Percentiles rank a stretch among this genome's conserved stretches.
phyloP scores from a whole-genome alignment of 768 basidiomycete genomes.

The Amyloporia xantha region DNA sequence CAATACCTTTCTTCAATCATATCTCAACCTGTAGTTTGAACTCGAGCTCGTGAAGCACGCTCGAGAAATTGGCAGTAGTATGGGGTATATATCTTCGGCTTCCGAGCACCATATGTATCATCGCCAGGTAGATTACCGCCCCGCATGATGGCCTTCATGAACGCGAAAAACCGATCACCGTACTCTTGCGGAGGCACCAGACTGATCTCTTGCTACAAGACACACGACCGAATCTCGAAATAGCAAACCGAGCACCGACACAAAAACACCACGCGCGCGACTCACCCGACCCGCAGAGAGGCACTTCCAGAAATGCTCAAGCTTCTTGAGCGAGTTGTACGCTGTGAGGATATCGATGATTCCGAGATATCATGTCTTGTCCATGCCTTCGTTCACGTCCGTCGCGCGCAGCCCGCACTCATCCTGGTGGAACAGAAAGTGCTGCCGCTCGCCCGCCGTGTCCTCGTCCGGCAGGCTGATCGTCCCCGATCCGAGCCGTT shows the following conservation, averaged over 20 bases:
- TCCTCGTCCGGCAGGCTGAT: slow-evolving; percentile 59
- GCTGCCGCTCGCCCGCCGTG: slow-evolving; percentile 49
- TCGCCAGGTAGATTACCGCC: slow-evolving; percentile 46
- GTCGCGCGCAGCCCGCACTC: slow-evolving; percentile 91
- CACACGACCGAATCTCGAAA: background rate
- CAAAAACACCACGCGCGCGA: slow-evolving; percentile 16
- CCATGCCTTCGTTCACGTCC: slow-evolving; percentile 70
- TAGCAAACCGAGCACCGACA: background rate
- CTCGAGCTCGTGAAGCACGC: slow-evolving; percentile 97
- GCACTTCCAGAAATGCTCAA: slow-evolving; percentile 92
- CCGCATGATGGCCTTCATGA: slow-evolving; percentile 82
- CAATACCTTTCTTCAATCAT: slow-evolving; percentile 97
- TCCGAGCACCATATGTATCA: slow-evolving; percentile 35
- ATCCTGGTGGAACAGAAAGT: slow-evolving; percentile 94
- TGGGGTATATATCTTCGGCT: slow-evolving; percentile 75
- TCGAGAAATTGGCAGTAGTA: slow-evolving; percentile 92
- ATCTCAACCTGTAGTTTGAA: slow-evolving; percentile 98
- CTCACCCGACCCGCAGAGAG: slow-evolving; percentile 79
- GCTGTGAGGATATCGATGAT: slow-evolving; percentile 97
- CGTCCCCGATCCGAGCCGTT: slow-evolving; percentile 48
- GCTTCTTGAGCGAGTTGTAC: slow-evolving; percentile 66
- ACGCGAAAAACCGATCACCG: slow-evolving; percentile 79
- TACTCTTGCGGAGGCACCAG: slow-evolving; percentile 88
- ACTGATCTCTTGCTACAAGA: slow-evolving; percentile 81
- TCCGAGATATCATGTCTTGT: slow-evolving; percentile 88